Percentiles rank a stretch among this genome's conserved stretches.
These are phyloP conservation scores for Solanum sejunctum DNA, from an alignment of 257 asterid species.

Conservation along the genomic window DNA sequence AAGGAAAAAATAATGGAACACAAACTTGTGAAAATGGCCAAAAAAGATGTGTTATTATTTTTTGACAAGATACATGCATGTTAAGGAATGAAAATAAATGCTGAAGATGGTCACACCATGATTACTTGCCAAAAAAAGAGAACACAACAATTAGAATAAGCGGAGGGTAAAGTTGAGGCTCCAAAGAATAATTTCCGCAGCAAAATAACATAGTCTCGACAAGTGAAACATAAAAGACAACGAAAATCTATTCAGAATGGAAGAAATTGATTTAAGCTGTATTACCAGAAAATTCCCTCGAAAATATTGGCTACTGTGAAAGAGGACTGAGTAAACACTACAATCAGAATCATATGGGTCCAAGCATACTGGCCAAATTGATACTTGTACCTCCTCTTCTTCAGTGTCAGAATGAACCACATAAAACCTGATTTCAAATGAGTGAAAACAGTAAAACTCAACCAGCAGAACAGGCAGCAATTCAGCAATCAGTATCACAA, in stretches of 20 bases:
- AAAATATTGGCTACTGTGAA: slow-evolving; percentile 73
- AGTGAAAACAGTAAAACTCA: background rate
- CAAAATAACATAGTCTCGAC: background rate
- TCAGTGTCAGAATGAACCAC: slow-evolving; percentile 84
- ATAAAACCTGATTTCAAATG: slow-evolving; percentile 48
- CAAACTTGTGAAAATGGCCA: background rate
- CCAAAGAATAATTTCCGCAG: background rate
- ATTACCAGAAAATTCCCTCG: slow-evolving; percentile 80
- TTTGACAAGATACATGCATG: background rate
- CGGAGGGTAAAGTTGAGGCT: background rate
- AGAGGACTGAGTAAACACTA: slow-evolving; percentile 67
- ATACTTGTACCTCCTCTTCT: slow-evolving; percentile 88
- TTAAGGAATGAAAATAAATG: background rate
- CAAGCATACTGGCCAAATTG: slow-evolving; percentile 88
- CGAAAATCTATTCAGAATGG: background rate
- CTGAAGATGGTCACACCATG: background rate
- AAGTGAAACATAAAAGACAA: background rate
- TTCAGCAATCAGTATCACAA: background rate
- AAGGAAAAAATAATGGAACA: background rate
- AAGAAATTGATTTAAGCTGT: background rate
- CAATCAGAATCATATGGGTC: slow-evolving; percentile 80
- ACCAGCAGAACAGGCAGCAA: background rate
- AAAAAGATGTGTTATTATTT: background rate
- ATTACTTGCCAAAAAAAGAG: background rate
- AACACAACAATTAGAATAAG: background rate